Evolutionary conservation across 129 eudicot genomes (phyloP).

Genomic region (Arctium minus): DNA sequence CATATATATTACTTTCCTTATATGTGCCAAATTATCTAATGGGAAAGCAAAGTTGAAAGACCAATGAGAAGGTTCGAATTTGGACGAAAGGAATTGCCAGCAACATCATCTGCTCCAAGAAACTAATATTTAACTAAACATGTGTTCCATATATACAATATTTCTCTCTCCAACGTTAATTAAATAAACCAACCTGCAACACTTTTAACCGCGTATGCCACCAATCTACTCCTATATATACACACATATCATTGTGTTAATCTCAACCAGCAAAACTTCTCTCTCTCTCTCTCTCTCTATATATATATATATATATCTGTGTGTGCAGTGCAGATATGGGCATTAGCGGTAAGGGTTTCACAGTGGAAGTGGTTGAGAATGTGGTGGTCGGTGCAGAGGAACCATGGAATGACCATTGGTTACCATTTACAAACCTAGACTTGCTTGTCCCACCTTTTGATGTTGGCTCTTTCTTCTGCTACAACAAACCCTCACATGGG

Average conservation of each 20-base stretch:
- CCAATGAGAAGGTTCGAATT: neutral
- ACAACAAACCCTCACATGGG: slow-evolving; percentile 20
- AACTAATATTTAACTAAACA: neutral
- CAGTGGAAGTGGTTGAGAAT: slow-evolving; percentile 26
- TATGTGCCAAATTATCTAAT: neutral
- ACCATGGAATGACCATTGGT: slow-evolving; percentile 45
- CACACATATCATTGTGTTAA: neutral
- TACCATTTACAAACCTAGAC: slow-evolving; percentile 57
- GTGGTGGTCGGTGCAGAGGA: slow-evolving; percentile 33
- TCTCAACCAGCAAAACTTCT: neutral
- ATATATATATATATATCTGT: no score
- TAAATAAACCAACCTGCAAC: no score
- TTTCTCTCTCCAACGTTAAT: neutral
- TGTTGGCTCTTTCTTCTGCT: slow-evolving; percentile 43
- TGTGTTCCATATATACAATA: neutral
- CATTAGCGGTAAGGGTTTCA: neutral
- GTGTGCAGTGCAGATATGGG: neutral
- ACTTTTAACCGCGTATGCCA: no score
- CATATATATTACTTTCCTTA: neutral
- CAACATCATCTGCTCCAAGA: neutral
- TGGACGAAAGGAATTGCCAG: neutral
- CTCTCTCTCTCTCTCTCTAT: neutral
- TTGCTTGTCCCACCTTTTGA: slow-evolving; percentile 52
- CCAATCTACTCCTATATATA: neutral
- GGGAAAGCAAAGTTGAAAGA: neutral